Percentiles rank a stretch among this genome's conserved stretches.
Evolutionary conservation across 306 rosid species (phyloP).

Genomic region (Rosa lucieae): DNA sequence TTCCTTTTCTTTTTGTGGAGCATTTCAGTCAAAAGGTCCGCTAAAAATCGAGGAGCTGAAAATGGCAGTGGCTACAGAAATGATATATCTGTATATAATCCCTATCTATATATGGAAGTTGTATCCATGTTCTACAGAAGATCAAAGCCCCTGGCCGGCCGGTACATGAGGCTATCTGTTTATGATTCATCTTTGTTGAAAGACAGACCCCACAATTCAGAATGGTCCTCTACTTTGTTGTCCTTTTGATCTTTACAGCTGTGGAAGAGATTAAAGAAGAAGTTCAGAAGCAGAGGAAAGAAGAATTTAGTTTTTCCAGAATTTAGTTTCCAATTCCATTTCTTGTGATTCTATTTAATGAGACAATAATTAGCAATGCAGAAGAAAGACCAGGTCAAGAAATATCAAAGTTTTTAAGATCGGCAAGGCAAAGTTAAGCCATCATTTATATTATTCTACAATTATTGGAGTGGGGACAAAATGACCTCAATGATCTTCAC

Average conservation of each 20-base stretch:
- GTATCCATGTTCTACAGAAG: constrained; percentile 29
- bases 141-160: constrained; percentile 1
- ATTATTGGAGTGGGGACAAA: constrained; percentile 70
- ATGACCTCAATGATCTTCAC: constrained; percentile 38
- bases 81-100: not conserved
- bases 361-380: constrained; percentile 14
- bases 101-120: constrained; percentile 14
- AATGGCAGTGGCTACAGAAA: constrained; percentile 12
- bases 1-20: constrained; percentile 17
- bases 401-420: constrained; percentile 23
- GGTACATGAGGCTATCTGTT: not conserved
- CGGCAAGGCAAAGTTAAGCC: constrained; percentile 21
- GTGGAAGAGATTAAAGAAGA: constrained; percentile 36
- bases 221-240: constrained; percentile 57
- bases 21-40: constrained; percentile 31
- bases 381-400: constrained; percentile 50
- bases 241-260: constrained; percentile 78
- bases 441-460: constrained; percentile 66
- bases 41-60: constrained; percentile 23
- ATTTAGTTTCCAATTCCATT: constrained; percentile 29
- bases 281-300: constrained; percentile 9
- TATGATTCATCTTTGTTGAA: constrained; percentile 16
- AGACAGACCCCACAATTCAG: constrained; percentile 35
- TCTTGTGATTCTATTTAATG: constrained; percentile 42
- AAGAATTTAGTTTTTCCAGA: constrained; percentile 16